These are phyloP conservation scores for Rhizophora apiculata DNA, from an alignment of 345 rosid species.

Conservation along the genomic window DNA sequence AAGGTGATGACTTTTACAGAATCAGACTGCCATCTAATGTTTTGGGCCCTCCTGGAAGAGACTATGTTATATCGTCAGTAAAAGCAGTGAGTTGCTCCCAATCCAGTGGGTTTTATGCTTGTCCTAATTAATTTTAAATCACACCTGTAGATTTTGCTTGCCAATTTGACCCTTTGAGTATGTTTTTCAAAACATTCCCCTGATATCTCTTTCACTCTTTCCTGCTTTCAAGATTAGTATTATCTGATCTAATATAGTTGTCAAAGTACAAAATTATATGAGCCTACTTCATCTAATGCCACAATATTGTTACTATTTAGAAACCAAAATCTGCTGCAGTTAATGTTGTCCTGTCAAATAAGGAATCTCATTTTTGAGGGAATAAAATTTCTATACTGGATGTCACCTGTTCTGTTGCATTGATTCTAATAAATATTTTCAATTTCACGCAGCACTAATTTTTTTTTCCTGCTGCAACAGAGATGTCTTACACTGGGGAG, in stretches of 20 bases:
- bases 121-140: background rate
- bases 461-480: slow-evolving; percentile 35
- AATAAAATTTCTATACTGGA: background rate
- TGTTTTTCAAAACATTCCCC: background rate
- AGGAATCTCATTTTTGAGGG: background rate
- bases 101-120: background rate
- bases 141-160: background rate
- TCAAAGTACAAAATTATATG: background rate
- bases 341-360: too few species aligned
- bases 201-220: background rate
- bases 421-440: background rate
- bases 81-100: slow-evolving; percentile 64
- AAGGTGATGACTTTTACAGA: slow-evolving; percentile 78
- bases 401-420: background rate
- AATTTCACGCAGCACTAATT: slow-evolving; percentile 12
- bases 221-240: background rate
- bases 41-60: slow-evolving; percentile 69
- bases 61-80: slow-evolving; percentile 66
- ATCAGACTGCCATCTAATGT: slow-evolving; percentile 91
- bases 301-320: too few species aligned
- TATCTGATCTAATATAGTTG: background rate
- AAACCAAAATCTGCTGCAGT: too few species aligned
- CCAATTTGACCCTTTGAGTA: background rate
- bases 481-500: slow-evolving; percentile 82
- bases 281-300: background rate